Conservation (phyloP, 805 yeast genomes). For the Priceomyces castillae region DNA sequence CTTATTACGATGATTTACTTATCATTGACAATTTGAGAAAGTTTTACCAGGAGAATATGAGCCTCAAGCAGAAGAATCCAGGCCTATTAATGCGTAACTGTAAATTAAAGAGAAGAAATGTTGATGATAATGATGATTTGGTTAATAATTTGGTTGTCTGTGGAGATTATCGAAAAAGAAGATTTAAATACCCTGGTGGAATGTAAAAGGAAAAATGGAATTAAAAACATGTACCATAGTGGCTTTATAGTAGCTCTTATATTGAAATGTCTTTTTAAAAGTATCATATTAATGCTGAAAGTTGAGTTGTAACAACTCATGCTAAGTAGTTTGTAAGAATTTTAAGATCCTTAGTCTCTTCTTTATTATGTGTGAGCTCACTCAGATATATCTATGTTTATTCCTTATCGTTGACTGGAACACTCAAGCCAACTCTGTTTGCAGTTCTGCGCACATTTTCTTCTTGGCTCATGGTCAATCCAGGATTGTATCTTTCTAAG, state of each 20-base stretch:
- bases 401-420: slow-evolving; percentile 26
- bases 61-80: slow-evolving; percentile 26
- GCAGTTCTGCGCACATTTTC: slow-evolving; percentile 83
- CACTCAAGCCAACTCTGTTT: slow-evolving; percentile 75
- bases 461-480: slow-evolving; percentile 68
- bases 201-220: background rate
- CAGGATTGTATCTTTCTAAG: slow-evolving; percentile 84
- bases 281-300: background rate
- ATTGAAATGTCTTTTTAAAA: background rate
- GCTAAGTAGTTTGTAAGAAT: background rate
- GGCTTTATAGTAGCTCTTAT: background rate
- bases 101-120: slow-evolving; percentile 27
- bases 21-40: slow-evolving; percentile 39
- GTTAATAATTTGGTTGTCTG: slow-evolving; percentile 10
- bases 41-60: slow-evolving; percentile 32
- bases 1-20: slow-evolving; percentile 39
- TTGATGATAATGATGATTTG: slow-evolving; percentile 17
- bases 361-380: too few species aligned
- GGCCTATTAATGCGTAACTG: slow-evolving; percentile 27
- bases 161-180: slow-evolving; percentile 19
- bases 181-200: slow-evolving; percentile 5
- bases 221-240: background rate
- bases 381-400: background rate
- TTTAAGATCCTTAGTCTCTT: too few species aligned
- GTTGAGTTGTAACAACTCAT: background rate